phyloP scores from a whole-genome alignment of 208 protist genomes.

The Trypanosomatidae sp. region DNA sequence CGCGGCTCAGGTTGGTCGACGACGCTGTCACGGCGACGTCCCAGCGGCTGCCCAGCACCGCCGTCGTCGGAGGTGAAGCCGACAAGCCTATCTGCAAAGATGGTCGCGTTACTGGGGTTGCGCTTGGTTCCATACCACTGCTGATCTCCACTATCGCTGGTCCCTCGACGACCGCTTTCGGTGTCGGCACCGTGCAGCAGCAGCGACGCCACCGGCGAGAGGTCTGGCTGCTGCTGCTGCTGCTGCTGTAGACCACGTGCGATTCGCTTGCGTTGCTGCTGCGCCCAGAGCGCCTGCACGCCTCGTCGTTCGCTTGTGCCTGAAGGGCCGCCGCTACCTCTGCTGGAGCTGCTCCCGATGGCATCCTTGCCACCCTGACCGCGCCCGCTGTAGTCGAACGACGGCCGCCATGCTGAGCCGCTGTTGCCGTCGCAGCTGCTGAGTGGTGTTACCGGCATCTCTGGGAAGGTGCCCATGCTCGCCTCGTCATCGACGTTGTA shows the following conservation, averaged over 20 bases:
- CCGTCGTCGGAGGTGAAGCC: conserved; percentile 25
- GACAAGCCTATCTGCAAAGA: conserved; percentile 6
- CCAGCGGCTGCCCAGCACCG: neutral
- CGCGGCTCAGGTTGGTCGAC: conserved; percentile 1
- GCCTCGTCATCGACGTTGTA: conserved; percentile 34
- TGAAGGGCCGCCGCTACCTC: neutral
- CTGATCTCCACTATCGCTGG: neutral
- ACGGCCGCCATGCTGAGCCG: neutral
- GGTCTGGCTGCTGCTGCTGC: neutral
- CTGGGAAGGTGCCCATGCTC: conserved; percentile 1
- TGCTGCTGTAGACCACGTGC: conserved; percentile 22
- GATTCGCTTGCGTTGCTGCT: conserved; percentile 33
- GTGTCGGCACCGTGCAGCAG: neutral
- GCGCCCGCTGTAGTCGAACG: neutral
- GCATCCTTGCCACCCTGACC: neutral
- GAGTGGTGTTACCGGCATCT: neutral
- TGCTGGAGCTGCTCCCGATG: neutral
- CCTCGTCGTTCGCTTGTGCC: conserved; percentile 3
- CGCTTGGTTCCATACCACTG: neutral
- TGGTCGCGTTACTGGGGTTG: neutral
- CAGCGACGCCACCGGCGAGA: neutral
- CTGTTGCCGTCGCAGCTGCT: neutral
- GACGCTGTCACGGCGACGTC: neutral
- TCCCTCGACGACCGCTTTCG: neutral
- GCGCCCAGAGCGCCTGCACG: conserved; percentile 18